A percentile compares a stretch with the other conserved stretches of the same genome.
phyloP scores from a whole-genome alignment of 2,329 filamentous ascomycete species.

The Aspergillus fijiensis region DNA sequence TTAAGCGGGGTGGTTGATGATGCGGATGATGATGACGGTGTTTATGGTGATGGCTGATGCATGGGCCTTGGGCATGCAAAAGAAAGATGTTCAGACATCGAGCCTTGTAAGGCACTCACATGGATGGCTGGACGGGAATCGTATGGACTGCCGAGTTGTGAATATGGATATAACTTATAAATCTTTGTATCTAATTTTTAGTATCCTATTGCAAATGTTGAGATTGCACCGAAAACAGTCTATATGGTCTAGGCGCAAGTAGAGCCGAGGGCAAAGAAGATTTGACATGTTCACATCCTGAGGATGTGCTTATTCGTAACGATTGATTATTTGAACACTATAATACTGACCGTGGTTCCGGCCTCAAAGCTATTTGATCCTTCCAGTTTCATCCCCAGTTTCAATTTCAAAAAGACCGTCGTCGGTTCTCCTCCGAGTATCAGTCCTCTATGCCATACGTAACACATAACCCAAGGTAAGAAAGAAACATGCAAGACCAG shows the following conservation, averaged over 20 bases:
- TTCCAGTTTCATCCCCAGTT: conserved; percentile 3
- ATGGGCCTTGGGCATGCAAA: neutral
- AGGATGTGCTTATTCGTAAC: neutral
- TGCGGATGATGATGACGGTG: too few relatives aligned
- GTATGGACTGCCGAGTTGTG: too few relatives aligned
- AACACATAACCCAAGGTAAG: conserved; percentile 28
- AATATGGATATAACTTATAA: too few relatives aligned
- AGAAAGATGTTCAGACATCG: too few relatives aligned
- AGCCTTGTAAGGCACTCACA: too few relatives aligned
- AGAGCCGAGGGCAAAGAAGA: neutral
- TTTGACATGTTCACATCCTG: neutral
- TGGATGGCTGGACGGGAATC: too few relatives aligned
- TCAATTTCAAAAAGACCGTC: conserved; percentile 17
- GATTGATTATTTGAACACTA: conserved; percentile 6
- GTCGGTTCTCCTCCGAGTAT: conserved; percentile 17
- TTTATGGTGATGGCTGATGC: neutral
- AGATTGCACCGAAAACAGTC: too few relatives aligned
- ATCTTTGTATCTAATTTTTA: too few relatives aligned
- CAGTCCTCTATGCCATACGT: conserved; percentile 29
- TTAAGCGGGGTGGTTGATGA: conserved; percentile 3
- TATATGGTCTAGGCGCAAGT: too few relatives aligned
- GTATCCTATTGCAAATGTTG: too few relatives aligned
- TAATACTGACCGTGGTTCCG: neutral
- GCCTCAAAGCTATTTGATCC: conserved; percentile 5
- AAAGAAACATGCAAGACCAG: conserved; percentile 27